Evolutionary conservation across 2,329 filamentous ascomycete genomes (phyloP), one percentile per base, ranked within the genome.

Genomic region (Rutstroemia sp.): DNA sequence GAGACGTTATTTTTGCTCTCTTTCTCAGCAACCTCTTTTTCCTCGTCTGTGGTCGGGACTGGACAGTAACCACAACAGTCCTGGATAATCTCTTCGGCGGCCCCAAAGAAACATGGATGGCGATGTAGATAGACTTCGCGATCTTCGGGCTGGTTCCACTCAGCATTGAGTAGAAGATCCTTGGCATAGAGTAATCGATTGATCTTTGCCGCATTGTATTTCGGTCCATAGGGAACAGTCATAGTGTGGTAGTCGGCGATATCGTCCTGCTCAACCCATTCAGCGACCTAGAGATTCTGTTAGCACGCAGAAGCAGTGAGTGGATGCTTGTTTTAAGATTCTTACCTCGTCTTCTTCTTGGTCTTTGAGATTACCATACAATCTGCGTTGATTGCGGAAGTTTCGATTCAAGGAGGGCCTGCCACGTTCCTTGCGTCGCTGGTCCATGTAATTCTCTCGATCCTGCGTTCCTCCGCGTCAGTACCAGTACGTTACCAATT

Each of bases 41-140:
- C 90, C 62, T 92, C 86, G 0, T 82, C 75, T 0, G 86, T 92
- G 4, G 75, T 69, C 0, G 89, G 82, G 47, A 78, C 71, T 0
- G 90, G 90, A 61, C 90, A 95, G 61, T 75, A 83, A 10, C 88
- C 89, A 67, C 90, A 95, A 69, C 90, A 95, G 67, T 95, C 90
- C 30, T 82, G 74, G 54, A 92, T 80, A 7, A 94, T 80, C 70
- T 94, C 86, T 56, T 85, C 75, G 5, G 86, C 82, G 30, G 82
- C 79, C 0, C 90, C 89, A 64, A 95, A 92, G 69, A 95, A 95
- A 12, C 87, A 88, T 3, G 90, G 89, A 65, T 95, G 90, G 2
- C 90, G 82, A 71, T 95, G 90, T 5, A 95, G 75, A 59, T 89
- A 82, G 1, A 92, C 85, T 25, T 84, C 76, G n/a, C 89, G 81